Percentiles rank a stretch among this genome's conserved stretches.
These are phyloP conservation scores for Ochetophila trinervis DNA, from an alignment of 306 rosid species.

Conservation along the genomic window DNA sequence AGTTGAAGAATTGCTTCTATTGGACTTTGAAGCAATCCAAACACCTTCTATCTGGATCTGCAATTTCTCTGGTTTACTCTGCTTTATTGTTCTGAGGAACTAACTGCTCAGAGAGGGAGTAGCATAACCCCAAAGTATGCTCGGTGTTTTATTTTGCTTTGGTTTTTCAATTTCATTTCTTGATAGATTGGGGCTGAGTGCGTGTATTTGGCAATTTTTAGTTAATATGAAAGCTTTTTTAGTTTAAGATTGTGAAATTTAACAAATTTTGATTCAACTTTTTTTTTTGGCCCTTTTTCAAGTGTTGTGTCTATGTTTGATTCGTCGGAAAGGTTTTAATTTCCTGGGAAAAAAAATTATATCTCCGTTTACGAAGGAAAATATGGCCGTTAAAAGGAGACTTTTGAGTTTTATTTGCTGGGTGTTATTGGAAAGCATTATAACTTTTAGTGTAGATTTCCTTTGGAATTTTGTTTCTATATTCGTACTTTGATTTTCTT, in stretches of 20 bases:
- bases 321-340: not conserved
- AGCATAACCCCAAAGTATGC: not conserved
- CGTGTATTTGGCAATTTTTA: not conserved
- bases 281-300: not conserved
- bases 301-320: not conserved
- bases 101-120: not conserved
- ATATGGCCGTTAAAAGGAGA: not conserved
- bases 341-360: not conserved
- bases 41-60: conserved; percentile 5
- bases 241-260: not conserved
- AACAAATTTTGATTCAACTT: not conserved
- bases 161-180: not conserved
- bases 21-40: conserved; percentile 23
- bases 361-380: no score
- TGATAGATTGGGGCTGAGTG: not conserved
- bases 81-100: not conserved
- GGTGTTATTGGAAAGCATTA: not conserved
- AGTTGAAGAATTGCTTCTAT: conserved; percentile 1
- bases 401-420: not conserved
- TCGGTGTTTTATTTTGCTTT: not conserved
- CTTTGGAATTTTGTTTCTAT: not conserved
- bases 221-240: no score
- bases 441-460: not conserved
- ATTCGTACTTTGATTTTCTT: not conserved
- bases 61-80: conserved; percentile 8